Evolutionary conservation across 2,329 filamentous ascomycete genomes (phyloP), one percentile per base, ranked within the genome.

Genomic region (Dryadomyces quercus-mongolicae): DNA sequence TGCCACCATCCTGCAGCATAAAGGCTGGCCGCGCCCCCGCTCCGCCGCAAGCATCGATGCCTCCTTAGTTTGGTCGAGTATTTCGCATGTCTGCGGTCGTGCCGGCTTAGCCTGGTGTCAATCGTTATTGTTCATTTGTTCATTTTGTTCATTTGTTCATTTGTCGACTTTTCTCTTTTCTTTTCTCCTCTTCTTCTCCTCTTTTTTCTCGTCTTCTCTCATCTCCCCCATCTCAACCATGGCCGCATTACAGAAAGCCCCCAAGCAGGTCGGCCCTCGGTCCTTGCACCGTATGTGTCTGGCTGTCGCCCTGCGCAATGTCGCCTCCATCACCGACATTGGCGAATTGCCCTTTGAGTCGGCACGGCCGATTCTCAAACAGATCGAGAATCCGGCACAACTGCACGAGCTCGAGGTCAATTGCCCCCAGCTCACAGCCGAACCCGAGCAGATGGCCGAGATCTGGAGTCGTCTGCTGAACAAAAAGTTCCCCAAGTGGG

Each of bases 391-490:
- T 59, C 83, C 90, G 1, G 70, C 77, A 47, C 90, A 95, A 66
- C 80, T 97, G 36, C 84, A 81, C 62, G 64, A 76, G 55, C 77
- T 96, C 56, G 91, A 96, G 69, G 58, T 76, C 51, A 82, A 83
- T 63, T 91, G 84, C 5, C 87, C 89, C 0, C 88, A 95, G 59
- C 76, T 96, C 52, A 74, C 79, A 57, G 81, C 82, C 45, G 74
- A 86, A 53, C 74, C 79, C 57, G 81, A 81, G 42, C 74, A 86
- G 54, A 83, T 83, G 43, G 76, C 72, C 20, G 85, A 90, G 61
- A 72, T 92, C 57, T 96, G 92, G 92, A 70, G 81, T 45, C 77
- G 80, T 31, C 79, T 96, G 63, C 93, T 97, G 67, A 78, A 80
- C 52, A 80, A 82, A 49, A 83, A 95, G 62, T 87, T 95, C 58